A percentile compares a stretch with the other conserved stretches of the same genome.
Conservation (phyloP, 805 yeast genomes). For the Spencermartinsiella europaea region DNA sequence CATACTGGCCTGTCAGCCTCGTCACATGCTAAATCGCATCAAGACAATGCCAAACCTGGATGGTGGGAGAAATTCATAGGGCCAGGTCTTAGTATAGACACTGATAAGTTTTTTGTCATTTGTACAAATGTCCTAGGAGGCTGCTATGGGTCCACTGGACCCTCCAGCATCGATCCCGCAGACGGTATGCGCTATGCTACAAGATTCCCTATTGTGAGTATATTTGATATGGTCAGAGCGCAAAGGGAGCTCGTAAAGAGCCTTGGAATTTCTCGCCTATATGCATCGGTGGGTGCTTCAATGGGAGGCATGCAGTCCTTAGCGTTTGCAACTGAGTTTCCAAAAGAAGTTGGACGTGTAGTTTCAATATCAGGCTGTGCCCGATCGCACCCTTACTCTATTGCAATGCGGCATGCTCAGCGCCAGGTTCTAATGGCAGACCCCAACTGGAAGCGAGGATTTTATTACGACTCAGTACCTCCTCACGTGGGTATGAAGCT, state of each 20-base stretch:
- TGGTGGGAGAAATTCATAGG: conserved; percentile 98
- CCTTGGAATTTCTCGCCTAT: conserved; percentile 57
- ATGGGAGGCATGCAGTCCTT: conserved; percentile 99
- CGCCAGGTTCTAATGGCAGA: conserved; percentile 92
- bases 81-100: conserved; percentile 70
- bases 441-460: conserved; percentile 91
- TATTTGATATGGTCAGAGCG: conserved; percentile 88
- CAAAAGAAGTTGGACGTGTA: conserved; percentile 66
- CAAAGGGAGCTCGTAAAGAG: conserved; percentile 65
- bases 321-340: conserved; percentile 80
- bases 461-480: conserved; percentile 70
- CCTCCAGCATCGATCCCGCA: conserved; percentile 72
- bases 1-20: conserved; percentile 94
- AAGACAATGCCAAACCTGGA: conserved; percentile 63
- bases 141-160: conserved; percentile 93
- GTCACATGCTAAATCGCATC: conserved; percentile 84
- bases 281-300: conserved; percentile 83
- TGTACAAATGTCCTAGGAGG: conserved; percentile 94
- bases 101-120: conserved; percentile 71
- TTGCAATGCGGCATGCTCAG: conserved; percentile 90
- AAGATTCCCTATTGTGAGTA: conserved; percentile 76
- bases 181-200: conserved; percentile 70
- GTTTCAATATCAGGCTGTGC: conserved; percentile 90
- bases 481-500: conserved; percentile 95
- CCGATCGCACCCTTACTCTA: conserved; percentile 87